Evolutionary conservation across 2,329 filamentous ascomycete genomes (phyloP).

Genomic region (Periconia digitata): DNA sequence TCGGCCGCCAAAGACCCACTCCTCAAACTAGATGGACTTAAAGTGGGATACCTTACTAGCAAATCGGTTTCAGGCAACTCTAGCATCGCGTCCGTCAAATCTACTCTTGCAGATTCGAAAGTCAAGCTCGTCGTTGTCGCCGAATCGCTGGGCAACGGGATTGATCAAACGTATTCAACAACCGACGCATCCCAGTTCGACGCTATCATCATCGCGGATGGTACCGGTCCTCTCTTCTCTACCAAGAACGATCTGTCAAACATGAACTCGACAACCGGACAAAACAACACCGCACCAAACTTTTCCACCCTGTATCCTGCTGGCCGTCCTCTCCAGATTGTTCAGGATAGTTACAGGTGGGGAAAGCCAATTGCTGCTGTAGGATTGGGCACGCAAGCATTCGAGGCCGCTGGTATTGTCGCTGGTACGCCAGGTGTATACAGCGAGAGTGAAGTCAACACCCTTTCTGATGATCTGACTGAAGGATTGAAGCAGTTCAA

Average conservation of each 20-base stretch:
- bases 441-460: conserved; percentile 9
- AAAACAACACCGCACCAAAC: conserved; percentile 10
- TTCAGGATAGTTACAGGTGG: conserved; percentile 65
- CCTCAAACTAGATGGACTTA: conserved; percentile 62
- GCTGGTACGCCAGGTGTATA: conserved; percentile 43
- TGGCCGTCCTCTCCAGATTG: conserved; percentile 64
- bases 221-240: conserved; percentile 59
- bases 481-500: conserved; percentile 65
- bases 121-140: conserved; percentile 63
- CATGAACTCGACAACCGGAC: conserved; percentile 29
- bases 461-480: conserved; percentile 24
- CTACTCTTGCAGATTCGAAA: conserved; percentile 52
- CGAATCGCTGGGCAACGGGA: conserved; percentile 56
- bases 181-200: conserved; percentile 66
- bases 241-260: conserved; percentile 24
- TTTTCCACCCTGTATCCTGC: conserved; percentile 62
- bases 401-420: conserved; percentile 51
- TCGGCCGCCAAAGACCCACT: conserved; percentile 62
- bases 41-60: conserved; percentile 64
- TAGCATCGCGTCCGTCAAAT: conserved; percentile 57
- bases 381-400: conserved; percentile 48
- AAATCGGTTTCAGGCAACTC: conserved; percentile 46
- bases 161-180: conserved; percentile 66
- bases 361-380: conserved; percentile 69
- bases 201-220: conserved; percentile 61